Evolutionary conservation across 2,329 filamentous ascomycete genomes (phyloP), one percentile per base, ranked within the genome.

Genomic region (Fusarium floridanum): DNA sequence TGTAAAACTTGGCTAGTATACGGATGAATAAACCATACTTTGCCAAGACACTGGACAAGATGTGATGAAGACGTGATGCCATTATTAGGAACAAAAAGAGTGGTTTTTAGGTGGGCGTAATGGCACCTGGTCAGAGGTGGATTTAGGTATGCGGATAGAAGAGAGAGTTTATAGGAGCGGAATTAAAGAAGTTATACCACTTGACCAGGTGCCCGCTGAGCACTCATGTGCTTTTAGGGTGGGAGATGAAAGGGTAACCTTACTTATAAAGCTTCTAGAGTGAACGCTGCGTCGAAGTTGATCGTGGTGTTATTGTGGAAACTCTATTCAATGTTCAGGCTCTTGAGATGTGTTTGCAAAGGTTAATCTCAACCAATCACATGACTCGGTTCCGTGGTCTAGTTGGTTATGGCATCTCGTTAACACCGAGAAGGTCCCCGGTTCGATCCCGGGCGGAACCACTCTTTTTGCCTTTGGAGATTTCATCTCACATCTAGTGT

Each of bases 341-440:
- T 27, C 16, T 11, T 50, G 5, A 6, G 3, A 0, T 1, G 3
- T 17, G 0, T 53, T 29, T 29, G 48, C 16, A 53, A 5, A 0
- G 1, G 11, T 1, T 5, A 14, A 12, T 2, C 32, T 34, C 32
- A 34, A 34, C 59, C 59, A 61, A 61, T 61, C 27, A 48, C 8
- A 45, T n/a, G 27, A 14, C 27, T 34, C 20, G 60, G 60, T 62
- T 62, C 29, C 43, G 60, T 62, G 60, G 60, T 62, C 60, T 62
- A 62, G 60, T 50, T 50, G 60, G 60, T 62, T 50, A 62, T 62
- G 60, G 60, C 60, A 62, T 62, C 60, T 62, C 60, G 60, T 37
- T 62, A 50, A 62, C 60, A 62, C 60, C 60, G 60, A 62, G 60
- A 62, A 62, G 60, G 60, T 62, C 60, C 60, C 41, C 60, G 41